Conservation (phyloP, 2,329 filamentous ascomycete species). For the Chrysoporthe cubensis region DNA sequence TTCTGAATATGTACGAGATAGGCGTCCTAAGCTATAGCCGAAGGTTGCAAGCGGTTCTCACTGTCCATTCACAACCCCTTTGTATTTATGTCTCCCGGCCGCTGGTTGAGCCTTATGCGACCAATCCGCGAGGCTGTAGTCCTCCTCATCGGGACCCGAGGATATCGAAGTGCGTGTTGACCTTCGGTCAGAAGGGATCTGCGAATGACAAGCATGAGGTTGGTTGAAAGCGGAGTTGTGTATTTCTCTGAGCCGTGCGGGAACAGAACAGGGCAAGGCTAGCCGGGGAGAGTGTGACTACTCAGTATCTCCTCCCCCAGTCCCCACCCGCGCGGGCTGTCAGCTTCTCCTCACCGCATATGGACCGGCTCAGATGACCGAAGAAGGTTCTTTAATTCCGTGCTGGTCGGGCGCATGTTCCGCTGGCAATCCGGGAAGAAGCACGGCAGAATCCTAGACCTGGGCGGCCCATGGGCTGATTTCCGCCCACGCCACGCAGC, state of each 20-base stretch:
- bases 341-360: not conserved
- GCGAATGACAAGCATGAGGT: not conserved
- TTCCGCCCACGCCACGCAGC: not conserved
- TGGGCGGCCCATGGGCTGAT: not conserved
- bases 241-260: not conserved
- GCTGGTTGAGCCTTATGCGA: not conserved
- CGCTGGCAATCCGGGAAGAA: not conserved
- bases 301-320: too few species aligned
- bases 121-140: not conserved
- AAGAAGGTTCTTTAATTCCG: not conserved
- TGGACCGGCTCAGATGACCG: not conserved
- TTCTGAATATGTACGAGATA: too few species aligned
- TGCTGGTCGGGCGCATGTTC: not conserved
- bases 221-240: not conserved
- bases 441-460: not conserved
- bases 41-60: not conserved
- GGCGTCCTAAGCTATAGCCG: too few species aligned
- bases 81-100: not conserved
- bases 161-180: not conserved
- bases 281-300: not conserved
- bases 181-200: slow-evolving; percentile 2
- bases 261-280: not conserved
- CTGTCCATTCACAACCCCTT: not conserved
- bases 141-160: not conserved
- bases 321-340: not conserved